These are phyloP conservation scores for Globisporangium uncinulatum DNA, from an alignment of 352 stramenopile genomes.

Conservation along the genomic window DNA sequence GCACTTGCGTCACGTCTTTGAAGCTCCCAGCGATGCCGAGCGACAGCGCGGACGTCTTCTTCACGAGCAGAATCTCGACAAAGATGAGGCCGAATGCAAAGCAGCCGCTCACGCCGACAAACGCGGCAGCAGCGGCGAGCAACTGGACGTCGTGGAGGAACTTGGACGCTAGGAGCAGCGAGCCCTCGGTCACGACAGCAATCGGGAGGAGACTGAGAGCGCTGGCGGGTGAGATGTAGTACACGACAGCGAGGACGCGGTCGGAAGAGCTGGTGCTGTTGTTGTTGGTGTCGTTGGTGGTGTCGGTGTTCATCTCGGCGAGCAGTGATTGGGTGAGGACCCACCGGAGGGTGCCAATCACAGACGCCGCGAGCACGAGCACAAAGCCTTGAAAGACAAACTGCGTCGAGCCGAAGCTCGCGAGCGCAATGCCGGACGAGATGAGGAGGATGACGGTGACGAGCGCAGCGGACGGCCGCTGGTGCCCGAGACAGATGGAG, in stretches of 20 bases:
- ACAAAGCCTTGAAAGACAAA: constrained; percentile 69
- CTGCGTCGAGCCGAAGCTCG: constrained; percentile 68
- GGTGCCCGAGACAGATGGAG: constrained; percentile 69
- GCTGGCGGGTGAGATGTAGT: constrained; percentile 76
- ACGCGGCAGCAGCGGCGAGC: constrained; percentile 43
- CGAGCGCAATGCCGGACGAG: constrained; percentile 60
- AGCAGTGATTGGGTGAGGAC: constrained; percentile 81
- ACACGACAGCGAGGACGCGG: constrained; percentile 74
- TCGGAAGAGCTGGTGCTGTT: constrained; percentile 4
- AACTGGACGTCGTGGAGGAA: constrained; percentile 48
- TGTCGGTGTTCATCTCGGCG: constrained; percentile 56
- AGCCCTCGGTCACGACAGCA: constrained; percentile 43
- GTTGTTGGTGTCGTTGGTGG: no score
- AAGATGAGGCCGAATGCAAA: constrained; percentile 79
- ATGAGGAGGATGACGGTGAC: constrained; percentile 62
- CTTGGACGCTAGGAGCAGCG: constrained; percentile 41
- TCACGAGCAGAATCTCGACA: constrained; percentile 75
- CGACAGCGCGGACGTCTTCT: constrained; percentile 78
- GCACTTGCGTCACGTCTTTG: constrained; percentile 77
- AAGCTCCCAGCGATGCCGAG: constrained; percentile 74
- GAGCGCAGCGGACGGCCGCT: constrained; percentile 48
- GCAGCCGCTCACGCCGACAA: constrained; percentile 63
- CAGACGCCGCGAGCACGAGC: constrained; percentile 60
- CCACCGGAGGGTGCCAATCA: constrained; percentile 74
- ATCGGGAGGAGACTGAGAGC: constrained; percentile 69